These are phyloP conservation scores for Elongisporangium undulatum DNA, from an alignment of 352 stramenopile genomes.

Conservation along the genomic window DNA sequence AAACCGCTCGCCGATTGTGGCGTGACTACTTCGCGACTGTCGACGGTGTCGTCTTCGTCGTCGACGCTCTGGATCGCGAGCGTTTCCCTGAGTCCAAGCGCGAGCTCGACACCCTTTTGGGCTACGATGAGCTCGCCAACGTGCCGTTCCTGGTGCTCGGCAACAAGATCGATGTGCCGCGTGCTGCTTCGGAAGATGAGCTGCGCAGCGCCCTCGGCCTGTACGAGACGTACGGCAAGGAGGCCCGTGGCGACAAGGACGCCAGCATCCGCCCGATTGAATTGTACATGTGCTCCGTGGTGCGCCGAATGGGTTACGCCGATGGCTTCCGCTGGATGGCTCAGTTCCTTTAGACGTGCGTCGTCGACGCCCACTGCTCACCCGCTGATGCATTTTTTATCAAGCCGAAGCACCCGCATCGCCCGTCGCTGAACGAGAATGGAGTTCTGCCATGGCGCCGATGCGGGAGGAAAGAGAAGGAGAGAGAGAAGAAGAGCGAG, in stretches of 20 bases:
- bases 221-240: constrained; percentile 99
- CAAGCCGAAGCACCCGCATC: background rate
- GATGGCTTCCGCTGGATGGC: constrained; percentile 93
- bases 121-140: constrained; percentile 96
- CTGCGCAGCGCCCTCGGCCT: constrained; percentile 95
- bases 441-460: background rate
- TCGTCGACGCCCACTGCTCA: background rate
- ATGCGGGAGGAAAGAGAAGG: background rate
- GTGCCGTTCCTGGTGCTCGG: constrained; percentile 99
- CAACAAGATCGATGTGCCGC: constrained; percentile 99
- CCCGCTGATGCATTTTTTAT: background rate
- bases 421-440: background rate
- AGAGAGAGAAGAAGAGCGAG: background rate
- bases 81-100: constrained; percentile 99
- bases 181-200: constrained; percentile 97
- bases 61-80: constrained; percentile 98
- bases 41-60: constrained; percentile 99
- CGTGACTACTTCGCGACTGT: constrained; percentile 99
- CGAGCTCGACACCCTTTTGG: constrained; percentile 97
- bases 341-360: constrained; percentile 76
- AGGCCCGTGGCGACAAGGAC: constrained; percentile 88
- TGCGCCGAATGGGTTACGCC: constrained; percentile 97
- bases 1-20: constrained; percentile 97
- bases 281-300: constrained; percentile 99
- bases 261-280: constrained; percentile 95